These are phyloP conservation scores for Zygosaccharomyces pseudorouxii DNA, from an alignment of 805 yeast genomes.

Conservation along the genomic window DNA sequence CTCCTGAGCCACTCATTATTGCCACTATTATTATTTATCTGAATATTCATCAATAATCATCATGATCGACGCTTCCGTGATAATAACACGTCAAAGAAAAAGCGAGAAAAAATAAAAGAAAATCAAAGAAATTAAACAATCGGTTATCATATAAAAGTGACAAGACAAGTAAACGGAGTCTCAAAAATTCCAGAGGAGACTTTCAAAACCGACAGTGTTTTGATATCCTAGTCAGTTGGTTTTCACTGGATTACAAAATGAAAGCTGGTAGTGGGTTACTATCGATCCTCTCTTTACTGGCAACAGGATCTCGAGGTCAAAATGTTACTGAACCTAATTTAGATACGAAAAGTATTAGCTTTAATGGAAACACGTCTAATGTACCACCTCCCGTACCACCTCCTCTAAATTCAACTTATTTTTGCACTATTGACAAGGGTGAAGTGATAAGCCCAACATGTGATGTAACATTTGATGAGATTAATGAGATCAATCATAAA, in stretches of 20 bases:
- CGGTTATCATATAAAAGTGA: neutral
- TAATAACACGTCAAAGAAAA: neutral
- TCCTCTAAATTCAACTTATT: slow-evolving; percentile 18
- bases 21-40: no score
- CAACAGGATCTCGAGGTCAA: neutral
- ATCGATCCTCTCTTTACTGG: neutral
- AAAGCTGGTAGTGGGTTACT: neutral
- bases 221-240: neutral
- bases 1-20: neutral
- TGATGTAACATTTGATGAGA: slow-evolving; percentile 42
- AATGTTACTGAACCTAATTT: neutral
- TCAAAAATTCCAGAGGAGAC: neutral
- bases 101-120: neutral
- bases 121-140: neutral
- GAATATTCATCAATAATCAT: neutral
- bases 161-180: neutral
- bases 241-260: neutral
- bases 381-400: slow-evolving; percentile 9
- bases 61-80: neutral
- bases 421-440: slow-evolving; percentile 34
- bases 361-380: neutral
- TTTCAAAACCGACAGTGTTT: no score
- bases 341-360: neutral
- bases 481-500: slow-evolving; percentile 47
- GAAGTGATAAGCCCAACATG: slow-evolving; percentile 34